Evolutionary conservation across 2,329 filamentous ascomycete genomes (phyloP).

Genomic region (Monosporascus cannonballus): DNA sequence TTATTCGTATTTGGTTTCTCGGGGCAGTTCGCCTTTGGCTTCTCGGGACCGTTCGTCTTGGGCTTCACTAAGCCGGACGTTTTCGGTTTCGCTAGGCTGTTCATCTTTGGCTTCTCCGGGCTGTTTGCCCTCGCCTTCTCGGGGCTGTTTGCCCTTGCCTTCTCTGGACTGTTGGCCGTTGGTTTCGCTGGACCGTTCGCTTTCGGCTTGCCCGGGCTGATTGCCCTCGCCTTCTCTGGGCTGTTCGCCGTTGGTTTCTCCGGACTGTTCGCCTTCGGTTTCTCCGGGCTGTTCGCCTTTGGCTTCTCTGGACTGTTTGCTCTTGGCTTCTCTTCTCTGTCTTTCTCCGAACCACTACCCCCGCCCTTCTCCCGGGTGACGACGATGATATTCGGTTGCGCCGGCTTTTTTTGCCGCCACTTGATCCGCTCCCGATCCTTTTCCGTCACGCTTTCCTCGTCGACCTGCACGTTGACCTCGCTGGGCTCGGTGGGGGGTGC

Average conservation of each 20-base stretch:
- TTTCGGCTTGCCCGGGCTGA: slow-evolving; percentile 30
- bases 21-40: slow-evolving; percentile 16
- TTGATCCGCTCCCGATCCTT: slow-evolving; percentile 55
- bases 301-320: too few relatives aligned
- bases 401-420: slow-evolving; percentile 39
- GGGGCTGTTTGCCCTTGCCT: slow-evolving; percentile 7
- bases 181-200: slow-evolving; percentile 34
- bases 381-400: slow-evolving; percentile 24
- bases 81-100: too few relatives aligned
- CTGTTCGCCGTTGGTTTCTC: neutral
- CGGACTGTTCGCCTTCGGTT: slow-evolving; percentile 36
- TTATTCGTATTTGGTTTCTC: slow-evolving; percentile 37
- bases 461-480: slow-evolving; percentile 54
- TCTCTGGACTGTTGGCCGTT: slow-evolving; percentile 32
- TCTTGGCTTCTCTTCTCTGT: slow-evolving; percentile 7
- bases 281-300: slow-evolving; percentile 13
- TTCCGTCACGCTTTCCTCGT: slow-evolving; percentile 56
- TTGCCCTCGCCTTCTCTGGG: too few relatives aligned
- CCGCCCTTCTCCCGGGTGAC: slow-evolving; percentile 23
- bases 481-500: slow-evolving; percentile 52
- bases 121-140: slow-evolving; percentile 39
- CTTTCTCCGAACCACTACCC: slow-evolving; percentile 23
- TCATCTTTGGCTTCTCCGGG: neutral
- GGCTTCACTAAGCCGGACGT: too few relatives aligned
- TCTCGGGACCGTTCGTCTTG: slow-evolving; percentile 14